Conservation (phyloP, 805 yeast species). For the Sungouiella thailandica region DNA sequence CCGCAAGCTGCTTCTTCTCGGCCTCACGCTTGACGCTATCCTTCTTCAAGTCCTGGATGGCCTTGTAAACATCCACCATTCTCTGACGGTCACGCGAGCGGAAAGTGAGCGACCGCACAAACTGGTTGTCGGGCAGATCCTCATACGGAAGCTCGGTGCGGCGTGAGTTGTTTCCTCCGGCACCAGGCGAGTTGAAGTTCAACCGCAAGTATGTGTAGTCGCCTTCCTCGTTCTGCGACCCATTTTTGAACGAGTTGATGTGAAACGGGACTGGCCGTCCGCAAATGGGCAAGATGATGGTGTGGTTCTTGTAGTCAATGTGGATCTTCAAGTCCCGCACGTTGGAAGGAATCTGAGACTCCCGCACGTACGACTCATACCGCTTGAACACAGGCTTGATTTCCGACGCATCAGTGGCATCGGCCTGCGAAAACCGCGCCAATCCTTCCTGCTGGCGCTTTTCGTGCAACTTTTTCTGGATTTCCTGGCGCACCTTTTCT, state of each 20-base stretch:
- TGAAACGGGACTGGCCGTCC: conserved; percentile 99
- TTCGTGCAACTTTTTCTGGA: conserved; percentile 78
- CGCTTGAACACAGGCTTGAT: conserved; percentile 75
- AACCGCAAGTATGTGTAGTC: conserved; percentile 86
- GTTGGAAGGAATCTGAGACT: conserved; percentile 80
- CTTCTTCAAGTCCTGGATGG: conserved; percentile 87
- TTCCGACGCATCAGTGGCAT: conserved; percentile 59
- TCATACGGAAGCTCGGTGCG: conserved; percentile 87
- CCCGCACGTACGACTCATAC: conserved; percentile 92
- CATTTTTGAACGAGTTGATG: conserved; percentile 88
- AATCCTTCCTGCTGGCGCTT: conserved; percentile 84
- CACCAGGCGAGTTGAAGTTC: conserved; percentile 92
- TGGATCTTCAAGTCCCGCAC: conserved; percentile 82
- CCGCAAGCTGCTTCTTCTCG: conserved; percentile 88
- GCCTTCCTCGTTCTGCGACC: conserved; percentile 94
- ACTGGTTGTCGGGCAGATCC: conserved; percentile 78
- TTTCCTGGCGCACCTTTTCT: conserved; percentile 74
- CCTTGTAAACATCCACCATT: conserved; percentile 83
- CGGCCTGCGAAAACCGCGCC: conserved; percentile 74
- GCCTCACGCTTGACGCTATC: conserved; percentile 86
- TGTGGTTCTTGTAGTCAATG: conserved; percentile 83
- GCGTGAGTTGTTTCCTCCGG: conserved; percentile 62
- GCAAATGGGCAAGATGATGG: conserved; percentile 82
- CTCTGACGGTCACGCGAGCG: conserved; percentile 89
- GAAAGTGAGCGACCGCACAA: conserved; percentile 79